A percentile compares a stretch with the other conserved stretches of the same genome.
Conservation (phyloP, 495 filamentous ascomycete species). For the Hypoxylon rickii region DNA sequence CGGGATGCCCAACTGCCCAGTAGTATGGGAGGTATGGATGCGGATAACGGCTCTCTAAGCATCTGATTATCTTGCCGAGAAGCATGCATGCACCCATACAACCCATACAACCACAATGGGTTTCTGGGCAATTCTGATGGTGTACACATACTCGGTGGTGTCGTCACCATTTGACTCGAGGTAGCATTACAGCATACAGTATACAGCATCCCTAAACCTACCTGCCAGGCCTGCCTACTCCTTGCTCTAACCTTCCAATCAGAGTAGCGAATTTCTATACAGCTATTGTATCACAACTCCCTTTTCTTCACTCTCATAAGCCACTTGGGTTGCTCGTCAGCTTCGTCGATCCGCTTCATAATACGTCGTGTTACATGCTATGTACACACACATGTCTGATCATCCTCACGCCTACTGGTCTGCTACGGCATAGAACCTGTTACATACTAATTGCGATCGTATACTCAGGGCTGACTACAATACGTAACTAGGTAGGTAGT, state of each 20-base stretch:
- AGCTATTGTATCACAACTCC: constrained; percentile 23
- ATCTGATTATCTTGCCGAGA: constrained; percentile 37
- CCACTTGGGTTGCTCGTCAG: constrained; percentile 3
- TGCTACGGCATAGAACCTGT: constrained; percentile 1
- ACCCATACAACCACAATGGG: constrained; percentile 9
- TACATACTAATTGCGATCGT: background rate
- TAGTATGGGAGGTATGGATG: background rate
- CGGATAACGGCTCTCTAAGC: constrained; percentile 18
- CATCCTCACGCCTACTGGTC: constrained; percentile 20
- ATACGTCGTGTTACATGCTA: constrained; percentile 16
- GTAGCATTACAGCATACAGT: constrained; percentile 18
- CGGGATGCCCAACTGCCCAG: background rate
- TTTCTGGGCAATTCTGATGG: constrained; percentile 24
- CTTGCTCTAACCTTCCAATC: constrained; percentile 22
- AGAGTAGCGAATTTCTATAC: constrained; percentile 18
- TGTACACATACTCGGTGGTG: constrained; percentile 29
- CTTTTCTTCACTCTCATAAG: background rate
- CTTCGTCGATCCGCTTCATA: constrained; percentile 18
- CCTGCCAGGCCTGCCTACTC: background rate
- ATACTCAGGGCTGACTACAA: constrained; percentile 3
- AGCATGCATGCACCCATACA: constrained; percentile 25
- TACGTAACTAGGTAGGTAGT: background rate
- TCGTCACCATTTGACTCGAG: constrained; percentile 35
- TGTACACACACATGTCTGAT: constrained; percentile 25
- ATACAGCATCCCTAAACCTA: constrained; percentile 2